A percentile compares a stretch with the other conserved stretches of the same genome.
Evolutionary conservation across 2,329 filamentous ascomycete species (phyloP).

Genomic region (Tolypocladium guangdongense): DNA sequence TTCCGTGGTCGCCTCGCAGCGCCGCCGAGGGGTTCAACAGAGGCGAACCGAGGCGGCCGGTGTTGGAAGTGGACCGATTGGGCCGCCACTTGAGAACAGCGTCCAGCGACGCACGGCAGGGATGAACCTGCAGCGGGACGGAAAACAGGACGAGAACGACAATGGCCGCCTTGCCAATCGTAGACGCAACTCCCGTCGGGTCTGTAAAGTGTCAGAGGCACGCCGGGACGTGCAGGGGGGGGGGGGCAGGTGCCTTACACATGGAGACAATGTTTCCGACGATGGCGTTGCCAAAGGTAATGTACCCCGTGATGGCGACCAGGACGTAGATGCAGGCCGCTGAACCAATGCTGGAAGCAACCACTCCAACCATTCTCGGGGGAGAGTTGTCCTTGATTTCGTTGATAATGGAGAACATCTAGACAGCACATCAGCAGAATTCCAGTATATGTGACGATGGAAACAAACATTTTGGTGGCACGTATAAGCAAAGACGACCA

Average conservation of each 20-base stretch:
- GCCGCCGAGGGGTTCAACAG: conserved; percentile 27
- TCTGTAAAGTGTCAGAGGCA: conserved; percentile 17
- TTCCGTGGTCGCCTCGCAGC: conserved; percentile 38
- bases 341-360: conserved; percentile 74
- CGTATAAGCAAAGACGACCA: conserved; percentile 98
- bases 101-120: conserved; percentile 88
- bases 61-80: conserved; percentile 27
- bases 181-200: conserved; percentile 54
- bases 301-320: conserved; percentile 88
- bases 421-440: conserved; percentile 11
- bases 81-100: conserved; percentile 92
- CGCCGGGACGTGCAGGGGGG: too few relatives aligned
- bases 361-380: conserved; percentile 61
- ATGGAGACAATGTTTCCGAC: conserved; percentile 89
- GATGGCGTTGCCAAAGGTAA: conserved; percentile 87
- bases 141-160: conserved; percentile 95
- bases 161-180: conserved; percentile 89
- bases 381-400: conserved; percentile 83
- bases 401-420: conserved; percentile 99
- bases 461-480: conserved; percentile 84
- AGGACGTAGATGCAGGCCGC: conserved; percentile 82
- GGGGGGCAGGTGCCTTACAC: conserved; percentile 44
- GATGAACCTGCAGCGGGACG: conserved; percentile 89
- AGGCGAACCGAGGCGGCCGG: conserved; percentile 27
- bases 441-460: neutral